Evolutionary conservation across 2,329 filamentous ascomycete genomes (phyloP), one percentile per base, ranked within the genome.

Genomic region (Diaporthe capsici): DNA sequence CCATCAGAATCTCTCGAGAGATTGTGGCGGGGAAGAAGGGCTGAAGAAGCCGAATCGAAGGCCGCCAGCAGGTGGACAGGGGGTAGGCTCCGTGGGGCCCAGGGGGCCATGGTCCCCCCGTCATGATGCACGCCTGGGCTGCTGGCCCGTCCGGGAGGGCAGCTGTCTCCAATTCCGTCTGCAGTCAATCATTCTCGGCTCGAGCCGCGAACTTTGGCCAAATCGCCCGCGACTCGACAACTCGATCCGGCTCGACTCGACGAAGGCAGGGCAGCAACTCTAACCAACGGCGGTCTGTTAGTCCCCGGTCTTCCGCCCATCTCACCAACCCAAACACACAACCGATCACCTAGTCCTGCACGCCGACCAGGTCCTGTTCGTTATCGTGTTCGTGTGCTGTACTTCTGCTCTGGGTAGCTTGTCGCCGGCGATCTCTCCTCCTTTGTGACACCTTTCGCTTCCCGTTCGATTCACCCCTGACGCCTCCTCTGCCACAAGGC

Each of bases 11-110:
- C 51, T 73, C 58, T 44, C 47, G n/a, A 65, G 71, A 73, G 34
- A 73, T 73, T 65, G 58, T 65, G 71, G 71, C 71, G 71, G 71
- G 71, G 71, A 73, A 73, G 58, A 73, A 73, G 71, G 47, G 60
- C 71, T 73, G 71, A 70, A 55, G 71, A 73, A 73, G 58, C 71
- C 71, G 58, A 73, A 73, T 73, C 9, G 71, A 73, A 65, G 71
- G 71, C 60, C 58, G 44, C 58, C 49, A 49, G 61, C 47, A 34
- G 37, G 61, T 57, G 51, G 71, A 20, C 71, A 73, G 49, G 71
- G 71, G 71, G 37, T 13, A 55, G 47, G 47, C 65, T 42, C 49
- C 34, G 65, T 70, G 65, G 65, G 65, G 49, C 65, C 65, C 65
- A 55, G 65, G 65, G 57, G 65, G 49, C 34, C 65, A 53, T 34